These are phyloP conservation scores for Claviceps pusilla DNA, from an alignment of 2,329 filamentous ascomycete species.

Conservation along the genomic window DNA sequence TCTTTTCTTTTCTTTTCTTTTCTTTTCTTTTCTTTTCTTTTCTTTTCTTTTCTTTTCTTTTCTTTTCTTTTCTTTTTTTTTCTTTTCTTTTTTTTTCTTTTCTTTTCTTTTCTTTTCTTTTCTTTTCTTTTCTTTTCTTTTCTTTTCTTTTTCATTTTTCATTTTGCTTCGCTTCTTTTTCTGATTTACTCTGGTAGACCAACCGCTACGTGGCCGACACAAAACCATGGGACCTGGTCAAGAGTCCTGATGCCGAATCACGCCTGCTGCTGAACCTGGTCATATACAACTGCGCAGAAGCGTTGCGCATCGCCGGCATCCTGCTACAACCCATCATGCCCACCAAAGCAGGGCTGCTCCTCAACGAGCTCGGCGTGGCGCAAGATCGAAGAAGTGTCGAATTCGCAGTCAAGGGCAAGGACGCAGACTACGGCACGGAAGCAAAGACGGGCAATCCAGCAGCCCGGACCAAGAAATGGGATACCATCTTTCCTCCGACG, in stretches of 20 bases:
- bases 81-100: too few species aligned
- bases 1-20: too few species aligned
- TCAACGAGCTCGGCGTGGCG: conserved; percentile 65
- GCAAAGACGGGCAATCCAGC: conserved; percentile 11
- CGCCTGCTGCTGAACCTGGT: conserved; percentile 35
- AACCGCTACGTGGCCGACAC: conserved; percentile 39
- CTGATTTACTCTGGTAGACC: conserved; percentile 12
- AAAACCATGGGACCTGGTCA: conserved; percentile 52
- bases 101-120: too few species aligned
- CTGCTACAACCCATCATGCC: conserved; percentile 88
- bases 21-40: too few species aligned
- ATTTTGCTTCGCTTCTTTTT: not conserved
- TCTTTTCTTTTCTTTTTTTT: too few species aligned
- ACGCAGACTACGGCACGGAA: conserved; percentile 51
- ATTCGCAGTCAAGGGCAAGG: conserved; percentile 46
- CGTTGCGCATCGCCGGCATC: conserved; percentile 65
- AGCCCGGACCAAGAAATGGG: conserved; percentile 21
- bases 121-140: not conserved
- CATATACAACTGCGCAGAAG: conserved; percentile 60
- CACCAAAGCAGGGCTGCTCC: conserved; percentile 51
- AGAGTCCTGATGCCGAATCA: conserved; percentile 18
- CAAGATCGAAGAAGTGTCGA: conserved; percentile 45
- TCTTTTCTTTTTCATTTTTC: too few species aligned
- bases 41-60: too few species aligned
- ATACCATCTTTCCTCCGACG: conserved; percentile 37